phyloP scores from a whole-genome alignment of 1,284 basidiomycete genomes.

The Termitomyces sp. region DNA sequence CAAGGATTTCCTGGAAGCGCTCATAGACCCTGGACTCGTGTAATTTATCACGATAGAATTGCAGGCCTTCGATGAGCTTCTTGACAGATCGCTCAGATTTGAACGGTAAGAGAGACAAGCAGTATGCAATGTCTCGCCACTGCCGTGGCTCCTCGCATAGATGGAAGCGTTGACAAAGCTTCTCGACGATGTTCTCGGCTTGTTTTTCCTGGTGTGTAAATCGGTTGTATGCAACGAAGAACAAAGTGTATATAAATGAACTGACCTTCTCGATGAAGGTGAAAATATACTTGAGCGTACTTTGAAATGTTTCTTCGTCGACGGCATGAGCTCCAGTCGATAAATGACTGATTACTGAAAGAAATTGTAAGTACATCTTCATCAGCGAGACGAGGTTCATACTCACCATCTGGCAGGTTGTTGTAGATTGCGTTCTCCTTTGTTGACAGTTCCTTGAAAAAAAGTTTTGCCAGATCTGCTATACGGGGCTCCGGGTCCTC shows the following conservation, averaged over 20 bases:
- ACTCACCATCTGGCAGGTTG: conserved; percentile 85
- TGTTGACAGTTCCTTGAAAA: conserved; percentile 94
- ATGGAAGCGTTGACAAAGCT: conserved; percentile 91
- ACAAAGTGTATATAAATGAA: neutral
- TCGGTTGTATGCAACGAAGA: neutral
- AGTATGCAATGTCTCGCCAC: conserved; percentile 97
- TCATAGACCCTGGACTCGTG: conserved; percentile 84
- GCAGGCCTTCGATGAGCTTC: conserved; percentile 91
- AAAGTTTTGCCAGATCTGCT: conserved; percentile 90
- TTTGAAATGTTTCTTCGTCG: conserved; percentile 88
- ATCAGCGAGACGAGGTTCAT: neutral
- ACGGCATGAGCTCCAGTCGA: conserved; percentile 93
- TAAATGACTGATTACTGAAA: conserved; percentile 85
- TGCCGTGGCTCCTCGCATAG: conserved; percentile 85
- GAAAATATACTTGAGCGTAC: conserved; percentile 95
- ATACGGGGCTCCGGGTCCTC: conserved; percentile 91
- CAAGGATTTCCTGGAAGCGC: conserved; percentile 85
- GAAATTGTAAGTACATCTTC: conserved; percentile 7
- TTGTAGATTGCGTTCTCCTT: conserved; percentile 99
- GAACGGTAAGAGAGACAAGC: conserved; percentile 91
- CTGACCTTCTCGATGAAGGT: conserved; percentile 92
- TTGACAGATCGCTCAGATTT: conserved; percentile 95
- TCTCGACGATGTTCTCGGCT: conserved; percentile 92
- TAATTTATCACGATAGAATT: conserved; percentile 92
- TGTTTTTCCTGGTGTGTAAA: conserved; percentile 72